Base-by-base conservation (phyloP, 495 filamentous ascomycete genomes). In the Trichoderma orchidacearum region DNA sequence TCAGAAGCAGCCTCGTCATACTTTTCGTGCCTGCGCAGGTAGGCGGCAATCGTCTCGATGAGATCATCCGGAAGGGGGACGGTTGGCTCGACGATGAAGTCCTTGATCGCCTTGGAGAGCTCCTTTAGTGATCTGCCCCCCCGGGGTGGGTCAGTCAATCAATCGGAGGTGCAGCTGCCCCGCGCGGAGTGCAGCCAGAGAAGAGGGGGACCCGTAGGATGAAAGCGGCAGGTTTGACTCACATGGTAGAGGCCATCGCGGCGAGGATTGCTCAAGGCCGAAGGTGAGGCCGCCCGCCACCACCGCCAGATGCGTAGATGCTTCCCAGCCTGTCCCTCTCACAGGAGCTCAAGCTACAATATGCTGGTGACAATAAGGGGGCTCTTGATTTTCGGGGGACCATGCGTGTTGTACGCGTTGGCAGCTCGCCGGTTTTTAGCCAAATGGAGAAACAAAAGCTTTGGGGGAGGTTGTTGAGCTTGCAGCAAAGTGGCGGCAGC, bases 51-150 rank as follows among this genome's bases (percentile, higher is more conserved):
- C 21, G 80, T 69, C 30, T 71, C 65, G 56, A 75, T 62, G 51
- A 85, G 68, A 52, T 83, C 79, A 58, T 81, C 71, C 29, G 86
- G 81, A n/a, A 89, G 73, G 15, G 84, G 82, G 12, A 80, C 72
- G 13, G 61, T 74, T 30, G 81, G 66, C 0, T 72, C 61, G 13
- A 77, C 70, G 41, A 85, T 64, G 64, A 76, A 79, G 63, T 59
- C 61, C 54, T 71, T 73, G 54, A 89, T 71, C 48, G 78, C 77
- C 65, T 78, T 84, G 60, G 74, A 64, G 60, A 83, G 75, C 62
- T 87, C 84, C 64, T 78, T 85, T 29, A 83, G 58, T 29, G 69
- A 70, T 36, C 69, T 72, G 30, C 58, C 35, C 8, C 27, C n/a
- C n/a, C n/a, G n/a, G 28, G 41, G 32, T 17, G 51, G 38, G 25